These are phyloP conservation scores for bread wheat (Triticum aestivum) DNA, from an alignment of 176 grass and related monocot species.

Conservation along the genomic window IWGSC_CS_RefSeq_v2.1 NC_057808.1:421754165-421754664, in stretches of 20 bases:
- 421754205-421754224: neutral
- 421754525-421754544: neutral
- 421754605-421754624: neutral
- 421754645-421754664: neutral
- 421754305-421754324: neutral
- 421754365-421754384: constrained; percentile 1
- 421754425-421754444: constrained; percentile 15
- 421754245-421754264: constrained; percentile 14
- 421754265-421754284: neutral
- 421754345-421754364: neutral
- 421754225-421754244: neutral
- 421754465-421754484: neutral
- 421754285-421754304: neutral
- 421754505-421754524: neutral
- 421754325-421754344: neutral
- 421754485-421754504: neutral
- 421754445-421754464: constrained; percentile 15
- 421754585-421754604: constrained; percentile 9
- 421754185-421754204: neutral
- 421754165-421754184: neutral
- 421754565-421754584: neutral
- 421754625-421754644: neutral
- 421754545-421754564: neutral
- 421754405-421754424: neutral
- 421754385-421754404: neutral